Base-by-base conservation (phyloP, 495 filamentous ascomycete genomes). In the Poronia punctata region DNA sequence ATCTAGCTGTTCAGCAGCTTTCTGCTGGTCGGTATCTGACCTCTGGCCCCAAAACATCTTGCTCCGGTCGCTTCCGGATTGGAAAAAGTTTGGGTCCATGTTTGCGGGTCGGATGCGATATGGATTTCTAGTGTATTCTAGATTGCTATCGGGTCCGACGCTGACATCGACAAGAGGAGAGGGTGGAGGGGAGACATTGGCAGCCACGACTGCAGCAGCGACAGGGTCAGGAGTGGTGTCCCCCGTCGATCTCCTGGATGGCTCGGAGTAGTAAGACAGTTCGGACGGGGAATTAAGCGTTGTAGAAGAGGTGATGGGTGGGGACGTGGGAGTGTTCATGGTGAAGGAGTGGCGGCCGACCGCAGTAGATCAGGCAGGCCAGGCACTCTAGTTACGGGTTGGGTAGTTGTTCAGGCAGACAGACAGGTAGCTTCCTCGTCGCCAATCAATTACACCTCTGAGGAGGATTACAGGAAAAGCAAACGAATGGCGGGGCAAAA, bases 31-130 rank as follows among this genome's bases (percentile, higher is more conserved):
- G n/a, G 5, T 12, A 7, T 25, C 25, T 26, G 12, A 23, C 11
- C 45, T 48, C 10, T 58, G 51, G 14, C 30, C 46, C 8, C 27
- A 7, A 11, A 55, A 29, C 25, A 55, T 57, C 34, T 45, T 54
- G 28, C 49, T 33, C 19, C 52, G 55, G 15, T 55, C 46, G 38
- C 50, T 58, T 40, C 47, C 38, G 4, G 52, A 56, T 23, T 58
- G 52, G 29, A 58, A 58, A 0, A 49, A 45, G 19, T 53, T 50
- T 14, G 45, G 36, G 25, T 58, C 52, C 52, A 55, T 58, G n/a
- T 45, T 49, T 4, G 40, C 21, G 10, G 35, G 39, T 4, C 2
- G 38, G 1, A 55, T 38, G 16, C 46, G 37, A 1, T 34, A 21
- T 16, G 44, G 29, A 27, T 39, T 46, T 10, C 41, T 35, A 2